Base-by-base conservation (phyloP, 371 early-diverging fungal species). In the Enteropsectra breve region DNA sequence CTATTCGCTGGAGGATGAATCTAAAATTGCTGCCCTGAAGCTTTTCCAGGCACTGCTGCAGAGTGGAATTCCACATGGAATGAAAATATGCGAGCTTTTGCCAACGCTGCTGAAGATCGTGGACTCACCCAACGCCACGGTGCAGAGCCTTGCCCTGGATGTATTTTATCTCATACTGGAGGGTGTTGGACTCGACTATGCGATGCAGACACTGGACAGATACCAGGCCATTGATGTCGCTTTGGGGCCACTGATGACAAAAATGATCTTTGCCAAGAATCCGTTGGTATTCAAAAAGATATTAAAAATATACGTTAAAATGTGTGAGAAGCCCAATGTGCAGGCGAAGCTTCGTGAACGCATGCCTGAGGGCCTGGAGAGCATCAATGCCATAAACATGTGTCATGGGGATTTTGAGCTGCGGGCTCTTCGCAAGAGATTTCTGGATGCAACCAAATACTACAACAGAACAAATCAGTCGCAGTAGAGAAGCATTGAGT, bases 201-300 rank as follows among this genome's bases (percentile, higher is more conserved):
- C 94, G 45, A 91, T 92, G 69, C 91, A 92, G 79, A 93, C 94
- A 33, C 91, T 88, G 56, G 85, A 94, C 66, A 85, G 96, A 6
- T 91, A 96, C 80, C 88, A 87, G 69, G 94, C 94, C 21, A 92
- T 95, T 15, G 87, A 87, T 37, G 88, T 90, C 2, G 91, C 94
- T 18, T 82, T 97, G 53, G 87, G 87, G 72, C 88, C 89, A 70
- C 88, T 97, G 86, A 88, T 94, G 23, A 84, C 80, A 37, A 91
- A 94, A 72, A 82, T 90, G 46, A 87, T 90, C 15, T 87, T 88
- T 21, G 84, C 85, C 32, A 88, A 87, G 54, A 87, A 89, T 13
- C 83, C 86, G 40, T 83, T 90, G 46, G 76, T 96, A 46, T 76
- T 95, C 57, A 94, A 94, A 79, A 90, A 89, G 72, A 89, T 94